Evolutionary conservation across 129 eudicot species (phyloP).

Genomic region (Centella asiatica): DNA sequence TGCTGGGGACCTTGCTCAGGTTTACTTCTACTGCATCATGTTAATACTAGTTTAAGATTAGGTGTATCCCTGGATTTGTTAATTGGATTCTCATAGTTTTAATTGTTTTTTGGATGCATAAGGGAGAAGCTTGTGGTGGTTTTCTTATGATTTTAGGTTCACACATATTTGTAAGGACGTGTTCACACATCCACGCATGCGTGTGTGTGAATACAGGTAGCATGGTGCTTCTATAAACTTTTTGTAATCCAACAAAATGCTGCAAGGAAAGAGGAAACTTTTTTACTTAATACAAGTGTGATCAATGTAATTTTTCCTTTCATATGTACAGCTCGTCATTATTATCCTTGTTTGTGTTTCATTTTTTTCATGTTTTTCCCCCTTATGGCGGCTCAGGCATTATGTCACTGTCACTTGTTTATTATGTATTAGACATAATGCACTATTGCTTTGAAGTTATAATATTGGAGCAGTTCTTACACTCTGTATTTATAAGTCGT

Average conservation of each 20-base stretch:
- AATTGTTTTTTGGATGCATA: neutral
- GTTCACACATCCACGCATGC: too few species aligned
- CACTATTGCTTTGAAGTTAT: too few species aligned
- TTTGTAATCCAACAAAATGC: too few species aligned
- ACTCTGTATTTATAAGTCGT: too few species aligned
- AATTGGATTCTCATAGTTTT: neutral
- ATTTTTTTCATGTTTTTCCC: neutral
- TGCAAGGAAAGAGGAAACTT: too few species aligned
- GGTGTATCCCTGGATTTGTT: neutral
- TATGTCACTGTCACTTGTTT: neutral
- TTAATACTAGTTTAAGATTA: neutral
- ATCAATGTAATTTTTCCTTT: too few species aligned
- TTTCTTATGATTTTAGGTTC: neutral
- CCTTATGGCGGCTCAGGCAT: neutral
- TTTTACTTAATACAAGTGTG: too few species aligned
- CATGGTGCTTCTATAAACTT: too few species aligned
- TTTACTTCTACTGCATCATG: constrained; percentile 14
- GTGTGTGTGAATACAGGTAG: too few species aligned
- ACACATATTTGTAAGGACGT: too few species aligned
- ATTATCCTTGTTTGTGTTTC: neutral
- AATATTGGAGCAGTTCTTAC: too few species aligned
- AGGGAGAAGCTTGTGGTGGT: neutral
- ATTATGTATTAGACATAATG: neutral
- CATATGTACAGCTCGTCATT: too few species aligned
- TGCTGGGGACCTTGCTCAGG: constrained; percentile 99